These are phyloP conservation scores for Platanthera guangdongensis DNA, from an alignment of 106 monocot genomes.

Conservation along the genomic window DNA sequence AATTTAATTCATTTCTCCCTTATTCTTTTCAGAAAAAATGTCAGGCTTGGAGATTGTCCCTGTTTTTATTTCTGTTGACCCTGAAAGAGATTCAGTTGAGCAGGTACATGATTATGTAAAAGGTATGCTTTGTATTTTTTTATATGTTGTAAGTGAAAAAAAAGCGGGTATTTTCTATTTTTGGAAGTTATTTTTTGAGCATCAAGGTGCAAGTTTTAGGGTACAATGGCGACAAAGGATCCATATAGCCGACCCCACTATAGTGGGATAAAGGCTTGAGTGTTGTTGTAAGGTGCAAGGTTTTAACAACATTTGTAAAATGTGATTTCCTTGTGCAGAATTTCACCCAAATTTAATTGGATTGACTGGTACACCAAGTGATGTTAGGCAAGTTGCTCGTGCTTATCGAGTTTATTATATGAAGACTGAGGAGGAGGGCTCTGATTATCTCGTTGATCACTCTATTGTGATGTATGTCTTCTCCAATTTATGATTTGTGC, in stretches of 20 bases:
- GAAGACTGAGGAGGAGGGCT: conserved; percentile 91
- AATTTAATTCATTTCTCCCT: conserved; percentile 4
- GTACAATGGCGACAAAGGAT: no score
- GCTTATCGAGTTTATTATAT: conserved; percentile 96
- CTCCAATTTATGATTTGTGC: neutral
- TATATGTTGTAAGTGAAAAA: neutral
- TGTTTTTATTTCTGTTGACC: conserved; percentile 94
- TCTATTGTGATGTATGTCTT: conserved; percentile 86
- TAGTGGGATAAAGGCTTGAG: neutral
- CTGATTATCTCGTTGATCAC: conserved; percentile 97
- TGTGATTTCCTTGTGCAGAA: conserved; percentile 42
- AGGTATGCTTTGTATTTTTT: conserved; percentile 32
- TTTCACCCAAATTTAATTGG: conserved; percentile 84
- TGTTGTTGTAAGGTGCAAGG: neutral
- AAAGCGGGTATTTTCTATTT: neutral
- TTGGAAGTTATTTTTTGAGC: neutral
- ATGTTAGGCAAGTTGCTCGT: conserved; percentile 67
- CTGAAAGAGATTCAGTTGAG: conserved; percentile 97
- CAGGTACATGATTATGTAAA: conserved; percentile 84
- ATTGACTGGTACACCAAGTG: conserved; percentile 71
- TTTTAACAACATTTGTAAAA: neutral
- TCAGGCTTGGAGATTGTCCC: conserved; percentile 65
- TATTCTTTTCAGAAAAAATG: conserved; percentile 43
- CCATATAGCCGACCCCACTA: no score
- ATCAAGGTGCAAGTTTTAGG: neutral